These are phyloP conservation scores for Penicilliopsis zonata DNA, from an alignment of 495 filamentous ascomycete species.

Conservation along the genomic window DNA sequence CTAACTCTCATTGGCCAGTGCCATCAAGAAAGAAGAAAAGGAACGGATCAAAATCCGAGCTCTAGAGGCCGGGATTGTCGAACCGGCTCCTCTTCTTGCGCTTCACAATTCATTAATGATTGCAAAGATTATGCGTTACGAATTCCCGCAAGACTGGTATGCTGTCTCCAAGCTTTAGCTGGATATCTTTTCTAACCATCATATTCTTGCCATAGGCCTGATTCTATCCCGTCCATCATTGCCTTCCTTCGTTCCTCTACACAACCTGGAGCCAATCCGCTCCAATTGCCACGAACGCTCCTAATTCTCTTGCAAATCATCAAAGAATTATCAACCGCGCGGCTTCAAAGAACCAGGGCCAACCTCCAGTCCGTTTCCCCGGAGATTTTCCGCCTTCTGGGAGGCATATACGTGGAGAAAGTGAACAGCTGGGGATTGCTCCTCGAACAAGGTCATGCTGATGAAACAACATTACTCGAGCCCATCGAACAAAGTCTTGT, in stretches of 20 bases:
- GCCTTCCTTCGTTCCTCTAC: conserved; percentile 42
- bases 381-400: conserved; percentile 66
- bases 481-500: conserved; percentile 63
- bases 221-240: conserved; percentile 42
- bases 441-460: conserved; percentile 40
- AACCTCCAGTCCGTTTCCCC: conserved; percentile 65
- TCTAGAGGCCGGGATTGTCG: conserved; percentile 58
- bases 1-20: conserved; percentile 21
- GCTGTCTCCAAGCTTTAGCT: background rate
- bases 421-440: conserved; percentile 57
- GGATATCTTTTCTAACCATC: conserved; percentile 4
- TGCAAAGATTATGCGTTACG: conserved; percentile 77
- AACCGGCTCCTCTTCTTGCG: conserved; percentile 60
- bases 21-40: conserved; percentile 66
- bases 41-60: conserved; percentile 58
- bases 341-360: conserved; percentile 54
- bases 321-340: conserved; percentile 77
- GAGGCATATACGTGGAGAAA: conserved; percentile 63
- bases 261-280: conserved; percentile 27
- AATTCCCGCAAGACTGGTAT: conserved; percentile 78
- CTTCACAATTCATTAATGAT: conserved; percentile 78
- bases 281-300: conserved; percentile 58
- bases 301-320: conserved; percentile 71
- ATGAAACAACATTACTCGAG: conserved; percentile 45
- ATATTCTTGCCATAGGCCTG: conserved; percentile 22